Conservation (phyloP, 2,329 filamentous ascomycete species). For the Aspergillus fumigatiaffinis region DNA sequence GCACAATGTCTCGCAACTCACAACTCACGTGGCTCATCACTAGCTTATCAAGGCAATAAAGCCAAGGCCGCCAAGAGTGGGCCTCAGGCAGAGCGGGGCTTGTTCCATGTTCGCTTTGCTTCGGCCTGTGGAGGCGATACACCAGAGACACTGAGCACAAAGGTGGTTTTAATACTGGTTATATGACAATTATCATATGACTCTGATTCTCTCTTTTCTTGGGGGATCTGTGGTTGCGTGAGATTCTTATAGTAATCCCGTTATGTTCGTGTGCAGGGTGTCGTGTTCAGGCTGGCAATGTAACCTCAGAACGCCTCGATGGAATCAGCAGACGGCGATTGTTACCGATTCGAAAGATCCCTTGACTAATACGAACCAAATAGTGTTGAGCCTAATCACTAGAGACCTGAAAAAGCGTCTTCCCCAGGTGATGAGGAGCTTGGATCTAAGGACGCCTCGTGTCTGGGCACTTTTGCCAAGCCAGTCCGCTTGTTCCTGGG, state of each 20-base stretch:
- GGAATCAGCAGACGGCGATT: neutral
- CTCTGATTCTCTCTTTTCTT: no score
- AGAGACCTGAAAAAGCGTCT: no score
- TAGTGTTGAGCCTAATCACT: constrained; percentile 1
- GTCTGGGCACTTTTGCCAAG: constrained; percentile 1
- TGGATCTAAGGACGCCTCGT: neutral
- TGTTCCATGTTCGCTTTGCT: neutral
- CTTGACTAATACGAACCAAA: constrained; percentile 1
- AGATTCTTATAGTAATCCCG: neutral
- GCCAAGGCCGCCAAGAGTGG: neutral
- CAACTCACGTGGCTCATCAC: neutral
- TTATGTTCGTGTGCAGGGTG: neutral
- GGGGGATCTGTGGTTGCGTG: neutral
- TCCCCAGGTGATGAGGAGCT: neutral
- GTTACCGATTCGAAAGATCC: neutral
- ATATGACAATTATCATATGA: neutral
- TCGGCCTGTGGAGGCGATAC: neutral
- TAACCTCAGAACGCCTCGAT: neutral
- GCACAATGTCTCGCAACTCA: no score
- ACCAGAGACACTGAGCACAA: neutral
- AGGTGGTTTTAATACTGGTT: neutral
- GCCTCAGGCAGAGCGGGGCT: neutral
- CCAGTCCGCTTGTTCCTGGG: neutral
- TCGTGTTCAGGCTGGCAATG: neutral
- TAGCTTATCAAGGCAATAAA: neutral